Evolutionary conservation across 2,329 filamentous ascomycete species (phyloP), one percentile per base, ranked within the genome.

Genomic region (Mariannaea elegans): DNA sequence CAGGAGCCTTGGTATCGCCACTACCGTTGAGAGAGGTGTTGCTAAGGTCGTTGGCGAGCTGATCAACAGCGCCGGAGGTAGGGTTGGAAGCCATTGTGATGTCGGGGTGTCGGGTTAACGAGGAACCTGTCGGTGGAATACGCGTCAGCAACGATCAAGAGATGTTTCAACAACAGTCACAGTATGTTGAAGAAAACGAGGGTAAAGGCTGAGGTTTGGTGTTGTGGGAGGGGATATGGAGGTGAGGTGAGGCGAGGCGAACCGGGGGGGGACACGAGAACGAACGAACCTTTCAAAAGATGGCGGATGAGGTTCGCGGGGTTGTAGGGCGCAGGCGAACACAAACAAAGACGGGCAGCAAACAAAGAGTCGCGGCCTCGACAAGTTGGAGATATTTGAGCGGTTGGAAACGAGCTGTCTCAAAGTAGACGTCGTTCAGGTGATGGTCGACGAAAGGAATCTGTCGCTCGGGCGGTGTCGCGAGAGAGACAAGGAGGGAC

Each of bases 1-100:
- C 81, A 72, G 90, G 81, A 67, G 86, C 84, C 76, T 84, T 85
- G 76, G 83, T 85, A 79, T 87, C 87, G 74, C 90, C 89, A 71
- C 82, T 82, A 71, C 86, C 84, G 75, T 91, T 88, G 76, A 92
- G 83, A 77, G 86, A 84, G 75, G 89, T 81, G 81, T 89, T 92
- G 80, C 85, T 82, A 73, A 90, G 89, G 76, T 95, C 91, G 80
- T 87, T 83, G 82, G 89, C 87, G 79, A 93, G 90, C 89, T 93
- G 91, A 73, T 91, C 90, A 83, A 90, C 87, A 87, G 86, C 85
- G 79, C 81, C 80, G 73, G 82, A 76, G 70, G 82, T 75, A 77
- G 82, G 78, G 79, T 84, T 78, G 75, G 84, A 81, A 80, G 86
- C 83, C 86, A 90, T 90, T 79, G 80, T 84, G 63, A 67, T 60